Conservation (phyloP, 78 protist species). For the Neovahlkampfia damariscottae region DNA sequence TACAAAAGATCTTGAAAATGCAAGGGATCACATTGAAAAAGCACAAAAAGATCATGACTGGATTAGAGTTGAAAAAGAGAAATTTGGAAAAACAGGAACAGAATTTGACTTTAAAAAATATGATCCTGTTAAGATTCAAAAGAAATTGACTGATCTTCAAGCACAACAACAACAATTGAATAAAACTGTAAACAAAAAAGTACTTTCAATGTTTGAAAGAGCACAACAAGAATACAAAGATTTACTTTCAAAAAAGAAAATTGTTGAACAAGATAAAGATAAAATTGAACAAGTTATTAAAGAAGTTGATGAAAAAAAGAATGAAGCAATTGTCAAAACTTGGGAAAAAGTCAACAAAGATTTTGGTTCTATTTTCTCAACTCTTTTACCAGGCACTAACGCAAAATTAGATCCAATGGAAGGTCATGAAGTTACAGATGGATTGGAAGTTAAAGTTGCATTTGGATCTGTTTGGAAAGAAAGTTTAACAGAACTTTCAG, state of each 20-base stretch:
- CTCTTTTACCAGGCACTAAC: constrained; percentile 84
- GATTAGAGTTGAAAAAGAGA: no score
- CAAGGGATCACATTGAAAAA: no score
- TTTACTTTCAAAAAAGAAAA: constrained; percentile 59
- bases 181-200: constrained; percentile 77
- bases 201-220: constrained; percentile 24
- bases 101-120: neutral
- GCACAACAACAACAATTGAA: constrained; percentile 21
- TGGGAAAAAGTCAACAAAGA: constrained; percentile 51
- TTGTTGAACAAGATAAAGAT: constrained; percentile 73
- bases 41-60: no score
- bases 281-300: constrained; percentile 53
- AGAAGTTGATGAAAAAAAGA: constrained; percentile 83
- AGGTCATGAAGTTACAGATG: constrained; percentile 20
- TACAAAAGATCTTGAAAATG: no score
- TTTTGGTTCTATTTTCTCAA: constrained; percentile 81
- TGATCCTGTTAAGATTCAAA: neutral
- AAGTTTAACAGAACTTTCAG: constrained; percentile 86
- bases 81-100: no score
- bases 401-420: constrained; percentile 44
- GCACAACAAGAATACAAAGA: constrained; percentile 83
- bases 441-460: constrained; percentile 72
- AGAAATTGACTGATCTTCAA: neutral
- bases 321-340: constrained; percentile 65
- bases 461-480: constrained; percentile 95